A percentile compares a stretch with the other conserved stretches of the same genome.
Evolutionary conservation across 495 filamentous ascomycete genomes (phyloP).

Genomic region (Xylaria grammica): DNA sequence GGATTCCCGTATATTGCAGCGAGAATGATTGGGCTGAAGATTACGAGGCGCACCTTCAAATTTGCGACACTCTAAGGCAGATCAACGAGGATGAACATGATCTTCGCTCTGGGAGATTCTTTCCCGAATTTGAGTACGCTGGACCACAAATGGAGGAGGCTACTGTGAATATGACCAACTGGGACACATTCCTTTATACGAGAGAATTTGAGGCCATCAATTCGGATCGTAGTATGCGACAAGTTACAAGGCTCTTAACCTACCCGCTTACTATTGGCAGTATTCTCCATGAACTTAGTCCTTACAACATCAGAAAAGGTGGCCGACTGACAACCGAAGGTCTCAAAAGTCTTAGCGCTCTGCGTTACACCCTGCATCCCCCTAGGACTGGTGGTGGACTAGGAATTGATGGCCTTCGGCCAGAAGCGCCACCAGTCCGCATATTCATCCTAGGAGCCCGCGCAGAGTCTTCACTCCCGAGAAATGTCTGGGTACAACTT

Average conservation of each 20-base stretch:
- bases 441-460: constrained; percentile 95
- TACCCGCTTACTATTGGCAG: constrained; percentile 92
- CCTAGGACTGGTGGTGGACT: constrained; percentile 74
- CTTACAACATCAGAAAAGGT: constrained; percentile 75
- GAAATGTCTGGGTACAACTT: constrained; percentile 92
- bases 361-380: constrained; percentile 92
- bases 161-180: constrained; percentile 95
- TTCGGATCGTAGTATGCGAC: constrained; percentile 81
- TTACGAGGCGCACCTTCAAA: constrained; percentile 87
- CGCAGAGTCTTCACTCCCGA: constrained; percentile 92
- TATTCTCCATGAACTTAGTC: constrained; percentile 90
- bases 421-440: constrained; percentile 83
- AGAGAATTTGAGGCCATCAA: constrained; percentile 89
- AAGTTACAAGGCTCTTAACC: constrained; percentile 89
- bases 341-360: constrained; percentile 86
- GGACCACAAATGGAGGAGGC: constrained; percentile 88
- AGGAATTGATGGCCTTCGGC: constrained; percentile 77
- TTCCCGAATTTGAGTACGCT: constrained; percentile 92
- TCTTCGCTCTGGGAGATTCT: constrained; percentile 84
- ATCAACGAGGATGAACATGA: constrained; percentile 99
- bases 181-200: constrained; percentile 95
- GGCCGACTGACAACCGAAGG: constrained; percentile 84
- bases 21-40: constrained; percentile 94
- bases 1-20: constrained; percentile 89
- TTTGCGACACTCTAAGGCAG: constrained; percentile 88